A percentile compares a stretch with the other conserved stretches of the same genome.
Conservation (phyloP, 192 early-diverging fungal species). For the Physocladia obscura region DNA sequence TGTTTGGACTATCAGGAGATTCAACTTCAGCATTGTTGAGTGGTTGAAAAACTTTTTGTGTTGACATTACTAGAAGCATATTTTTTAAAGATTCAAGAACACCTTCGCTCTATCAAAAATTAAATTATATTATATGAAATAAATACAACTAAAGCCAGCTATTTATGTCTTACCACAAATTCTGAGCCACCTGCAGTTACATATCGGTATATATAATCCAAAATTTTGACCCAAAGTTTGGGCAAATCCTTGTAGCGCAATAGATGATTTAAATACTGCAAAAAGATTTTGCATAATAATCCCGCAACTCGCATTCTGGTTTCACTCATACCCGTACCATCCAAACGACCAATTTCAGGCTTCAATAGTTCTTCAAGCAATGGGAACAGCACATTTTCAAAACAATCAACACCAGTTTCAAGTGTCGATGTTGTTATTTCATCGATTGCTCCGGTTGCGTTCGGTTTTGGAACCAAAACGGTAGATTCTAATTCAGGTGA, state of each 20-base stretch:
- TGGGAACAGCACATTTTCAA: conserved; percentile 87
- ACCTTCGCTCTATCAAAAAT: conserved; percentile 60
- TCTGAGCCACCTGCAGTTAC: conserved; percentile 62
- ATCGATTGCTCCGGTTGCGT: conserved; percentile 5
- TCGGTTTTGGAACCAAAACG: conserved; percentile 16
- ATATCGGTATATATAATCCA: conserved; percentile 66
- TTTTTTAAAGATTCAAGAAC: conserved; percentile 78
- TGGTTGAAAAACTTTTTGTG: conserved; percentile 62
- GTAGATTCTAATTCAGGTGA: conserved; percentile 53
- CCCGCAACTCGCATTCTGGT: conserved; percentile 69
- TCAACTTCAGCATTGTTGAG: conserved; percentile 5
- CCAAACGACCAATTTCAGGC: conserved; percentile 60
- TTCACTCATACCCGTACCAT: conserved; percentile 71
- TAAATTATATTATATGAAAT: conserved; percentile 2
- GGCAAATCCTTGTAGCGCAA: conserved; percentile 57
- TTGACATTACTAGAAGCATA: conserved; percentile 77
- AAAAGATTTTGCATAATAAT: conserved; percentile 73
- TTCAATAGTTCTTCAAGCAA: conserved; percentile 81
- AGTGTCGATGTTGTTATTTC: conserved; percentile 13
- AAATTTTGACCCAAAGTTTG: conserved; percentile 61
- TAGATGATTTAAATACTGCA: conserved; percentile 66
- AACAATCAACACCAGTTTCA: conserved; percentile 61
- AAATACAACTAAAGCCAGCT: neutral
- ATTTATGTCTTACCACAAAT: conserved; percentile 34
- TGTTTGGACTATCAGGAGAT: neutral